Conservation (phyloP, 345 rosid species). For the Camelina hispida region DNA sequence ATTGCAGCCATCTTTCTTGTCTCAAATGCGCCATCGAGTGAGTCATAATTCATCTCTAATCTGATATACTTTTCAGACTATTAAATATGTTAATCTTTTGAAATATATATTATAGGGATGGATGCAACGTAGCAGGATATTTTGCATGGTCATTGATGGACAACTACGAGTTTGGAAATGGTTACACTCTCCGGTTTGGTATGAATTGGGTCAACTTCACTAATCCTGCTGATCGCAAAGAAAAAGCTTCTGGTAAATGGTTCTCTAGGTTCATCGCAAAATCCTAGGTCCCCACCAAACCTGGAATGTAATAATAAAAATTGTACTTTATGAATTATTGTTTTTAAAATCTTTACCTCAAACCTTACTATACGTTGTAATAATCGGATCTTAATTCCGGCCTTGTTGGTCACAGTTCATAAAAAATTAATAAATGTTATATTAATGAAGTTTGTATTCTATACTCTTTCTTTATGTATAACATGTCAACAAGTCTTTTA, state of each 20-base stretch:
- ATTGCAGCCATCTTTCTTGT: conserved; percentile 41
- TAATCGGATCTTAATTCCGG: too few relatives aligned
- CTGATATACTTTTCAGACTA: background rate
- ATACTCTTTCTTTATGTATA: too few relatives aligned
- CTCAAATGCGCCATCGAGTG: conserved; percentile 37
- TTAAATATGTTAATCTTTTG: background rate
- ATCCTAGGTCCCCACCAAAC: background rate
- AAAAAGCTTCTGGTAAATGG: conserved; percentile 43
- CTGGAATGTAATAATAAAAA: too few relatives aligned
- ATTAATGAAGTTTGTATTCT: too few relatives aligned
- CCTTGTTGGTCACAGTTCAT: too few relatives aligned
- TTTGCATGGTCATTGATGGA: conserved; percentile 42
- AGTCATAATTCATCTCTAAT: background rate
- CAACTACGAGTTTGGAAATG: conserved; percentile 40
- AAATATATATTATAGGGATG: conserved; percentile 19
- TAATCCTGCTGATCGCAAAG: conserved; percentile 31
- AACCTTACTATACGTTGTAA: too few relatives aligned
- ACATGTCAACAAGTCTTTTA: too few relatives aligned
- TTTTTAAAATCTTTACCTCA: too few relatives aligned
- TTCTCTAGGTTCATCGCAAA: conserved; percentile 45
- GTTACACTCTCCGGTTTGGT: conserved; percentile 40
- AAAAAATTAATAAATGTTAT: too few relatives aligned
- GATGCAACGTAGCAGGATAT: conserved; percentile 36
- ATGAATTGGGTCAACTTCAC: conserved; percentile 45
- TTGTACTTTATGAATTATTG: too few relatives aligned